Conservation (phyloP, 1,139 yeast genomes). For the Petasospora fabianii region DNA sequence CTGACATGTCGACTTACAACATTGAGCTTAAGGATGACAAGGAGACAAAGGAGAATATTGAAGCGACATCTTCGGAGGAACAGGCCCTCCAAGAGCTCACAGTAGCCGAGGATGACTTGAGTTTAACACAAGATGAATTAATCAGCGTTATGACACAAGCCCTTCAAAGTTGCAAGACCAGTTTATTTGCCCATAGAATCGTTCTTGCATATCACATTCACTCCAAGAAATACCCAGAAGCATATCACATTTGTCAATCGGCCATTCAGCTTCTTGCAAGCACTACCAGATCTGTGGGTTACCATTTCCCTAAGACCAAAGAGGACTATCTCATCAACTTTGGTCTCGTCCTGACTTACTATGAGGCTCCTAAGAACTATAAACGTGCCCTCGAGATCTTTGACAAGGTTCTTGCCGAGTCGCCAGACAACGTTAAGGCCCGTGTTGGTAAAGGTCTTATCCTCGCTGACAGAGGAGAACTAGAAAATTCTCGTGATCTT, state of each 20-base stretch:
- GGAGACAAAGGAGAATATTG: slow-evolving; percentile 13
- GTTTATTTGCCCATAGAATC: slow-evolving; percentile 63
- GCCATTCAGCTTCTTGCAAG: slow-evolving; percentile 58
- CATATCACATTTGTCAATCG: slow-evolving; percentile 55
- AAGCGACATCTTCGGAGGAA: slow-evolving; percentile 22
- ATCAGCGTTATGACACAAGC: slow-evolving; percentile 27
- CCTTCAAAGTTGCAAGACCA: slow-evolving; percentile 33
- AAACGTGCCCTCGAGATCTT: slow-evolving; percentile 70
- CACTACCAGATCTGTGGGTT: slow-evolving; percentile 43
- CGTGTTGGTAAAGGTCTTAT: slow-evolving; percentile 81
- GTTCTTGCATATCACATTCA: slow-evolving; percentile 58
- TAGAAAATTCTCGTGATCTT: slow-evolving; percentile 48
- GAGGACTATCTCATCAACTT: slow-evolving; percentile 60
- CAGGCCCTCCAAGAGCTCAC: slow-evolving; percentile 23
- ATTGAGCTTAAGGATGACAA: slow-evolving; percentile 25
- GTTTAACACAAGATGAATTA: slow-evolving; percentile 26
- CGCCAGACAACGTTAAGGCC: slow-evolving; percentile 56
- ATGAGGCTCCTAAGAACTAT: slow-evolving; percentile 88
- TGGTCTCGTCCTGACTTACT: slow-evolving; percentile 76
- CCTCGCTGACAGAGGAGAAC: slow-evolving; percentile 59
- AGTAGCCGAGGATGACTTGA: slow-evolving; percentile 22
- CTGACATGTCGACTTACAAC: slow-evolving; percentile 55
- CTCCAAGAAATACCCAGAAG: slow-evolving; percentile 60
- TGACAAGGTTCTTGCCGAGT: slow-evolving; percentile 51
- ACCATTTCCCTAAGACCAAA: slow-evolving; percentile 47